These are phyloP conservation scores for Colletotrichum graminicola DNA, from an alignment of 2,329 filamentous ascomycete species.

Conservation along the genomic window DNA sequence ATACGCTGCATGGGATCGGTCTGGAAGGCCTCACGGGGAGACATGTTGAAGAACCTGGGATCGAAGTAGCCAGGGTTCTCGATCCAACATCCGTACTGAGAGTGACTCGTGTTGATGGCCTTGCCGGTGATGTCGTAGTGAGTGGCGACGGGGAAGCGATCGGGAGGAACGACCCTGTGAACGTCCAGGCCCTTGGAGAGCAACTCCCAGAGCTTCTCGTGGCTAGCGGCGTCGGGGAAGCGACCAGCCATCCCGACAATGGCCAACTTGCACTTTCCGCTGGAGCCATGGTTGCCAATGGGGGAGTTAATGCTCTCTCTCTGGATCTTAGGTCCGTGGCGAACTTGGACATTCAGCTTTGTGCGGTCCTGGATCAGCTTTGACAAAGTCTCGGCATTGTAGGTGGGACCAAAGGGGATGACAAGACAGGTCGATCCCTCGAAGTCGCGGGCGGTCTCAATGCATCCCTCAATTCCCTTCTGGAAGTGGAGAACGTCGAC, in stretches of 20 bases:
- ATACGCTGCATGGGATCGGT: constrained; percentile 83
- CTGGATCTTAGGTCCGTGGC: constrained; percentile 52
- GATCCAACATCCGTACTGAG: constrained; percentile 61
- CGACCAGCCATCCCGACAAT: constrained; percentile 75
- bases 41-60: constrained; percentile 79
- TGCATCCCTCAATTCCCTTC: constrained; percentile 62
- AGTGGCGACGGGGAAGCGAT: constrained; percentile 71
- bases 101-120: constrained; percentile 68
- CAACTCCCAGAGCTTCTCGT: constrained; percentile 63
- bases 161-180: constrained; percentile 67
- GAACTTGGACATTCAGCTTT: constrained; percentile 57
- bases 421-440: constrained; percentile 57
- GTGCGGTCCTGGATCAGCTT: constrained; percentile 58
- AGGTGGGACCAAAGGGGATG: constrained; percentile 63
- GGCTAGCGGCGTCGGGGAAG: constrained; percentile 56
- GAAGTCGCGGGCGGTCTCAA: constrained; percentile 57
- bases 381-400: constrained; percentile 61
- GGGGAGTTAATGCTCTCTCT: constrained; percentile 50
- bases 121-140: constrained; percentile 73
- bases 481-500: constrained; percentile 62
- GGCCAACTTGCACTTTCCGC: constrained; percentile 76
- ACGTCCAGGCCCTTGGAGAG: constrained; percentile 75
- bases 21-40: constrained; percentile 74
- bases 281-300: constrained; percentile 62
- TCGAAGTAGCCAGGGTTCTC: constrained; percentile 76